Conservation (phyloP, 768 basidiomycete species). For the Mycena kentingensis region DNA sequence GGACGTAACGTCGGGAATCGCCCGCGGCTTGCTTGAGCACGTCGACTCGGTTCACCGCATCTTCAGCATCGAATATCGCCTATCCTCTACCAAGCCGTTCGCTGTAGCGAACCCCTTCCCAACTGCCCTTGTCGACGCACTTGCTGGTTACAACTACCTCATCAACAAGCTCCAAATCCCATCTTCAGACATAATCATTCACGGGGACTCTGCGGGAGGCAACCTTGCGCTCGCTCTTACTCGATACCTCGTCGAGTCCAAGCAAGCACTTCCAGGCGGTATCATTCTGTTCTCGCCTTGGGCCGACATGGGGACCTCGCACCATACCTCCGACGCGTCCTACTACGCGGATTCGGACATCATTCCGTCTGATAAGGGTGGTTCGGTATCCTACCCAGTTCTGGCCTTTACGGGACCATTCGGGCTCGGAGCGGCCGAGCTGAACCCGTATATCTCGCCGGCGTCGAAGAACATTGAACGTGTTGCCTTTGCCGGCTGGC, state of each 20-base stretch:
- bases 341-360: slow-evolving; percentile 39
- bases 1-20: slow-evolving; percentile 46
- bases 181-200: slow-evolving; percentile 62
- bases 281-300: slow-evolving; percentile 60
- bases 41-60: slow-evolving; percentile 46
- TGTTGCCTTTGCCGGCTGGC: slow-evolving; percentile 56
- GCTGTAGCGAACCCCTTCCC: slow-evolving; percentile 64
- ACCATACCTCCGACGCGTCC: slow-evolving; percentile 42
- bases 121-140: slow-evolving; percentile 69
- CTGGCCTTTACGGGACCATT: slow-evolving; percentile 50
- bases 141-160: slow-evolving; percentile 75
- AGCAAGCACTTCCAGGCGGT: slow-evolving; percentile 49
- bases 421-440: slow-evolving; percentile 44
- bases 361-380: slow-evolving; percentile 29
- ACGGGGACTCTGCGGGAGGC: slow-evolving; percentile 79
- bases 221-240: slow-evolving; percentile 68
- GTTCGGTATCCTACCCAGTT: slow-evolving; percentile 34
- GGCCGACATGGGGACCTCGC: slow-evolving; percentile 49
- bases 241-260: slow-evolving; percentile 57
- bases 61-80: slow-evolving; percentile 73
- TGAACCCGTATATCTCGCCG: slow-evolving; percentile 61
- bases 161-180: slow-evolving; percentile 56
- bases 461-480: slow-evolving; percentile 42
- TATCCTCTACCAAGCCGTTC: slow-evolving; percentile 49
- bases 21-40: slow-evolving; percentile 49